These are phyloP conservation scores for Dactylonectria estremocensis DNA, from an alignment of 2,329 filamentous ascomycete species.

Conservation along the genomic window DNA sequence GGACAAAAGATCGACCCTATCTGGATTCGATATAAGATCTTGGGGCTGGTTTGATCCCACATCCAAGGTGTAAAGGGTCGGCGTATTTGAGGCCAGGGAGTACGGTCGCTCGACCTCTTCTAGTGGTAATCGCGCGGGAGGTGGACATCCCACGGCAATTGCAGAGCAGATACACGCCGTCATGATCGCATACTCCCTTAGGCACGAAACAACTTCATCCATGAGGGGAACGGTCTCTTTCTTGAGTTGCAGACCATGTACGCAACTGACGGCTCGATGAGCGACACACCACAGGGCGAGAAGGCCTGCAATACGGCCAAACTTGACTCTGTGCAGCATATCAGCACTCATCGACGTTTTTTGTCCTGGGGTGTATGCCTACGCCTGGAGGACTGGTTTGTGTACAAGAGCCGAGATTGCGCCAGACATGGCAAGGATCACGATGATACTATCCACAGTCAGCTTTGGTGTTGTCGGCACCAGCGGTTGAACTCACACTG, in stretches of 20 bases:
- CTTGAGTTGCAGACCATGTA: constrained; percentile 7
- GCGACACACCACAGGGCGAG: constrained; percentile 27
- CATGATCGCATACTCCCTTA: constrained; percentile 29
- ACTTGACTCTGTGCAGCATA: constrained; percentile 33
- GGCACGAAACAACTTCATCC: constrained; percentile 26
- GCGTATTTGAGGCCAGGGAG: neutral
- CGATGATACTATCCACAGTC: constrained; percentile 32
- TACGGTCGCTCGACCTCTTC: constrained; percentile 27
- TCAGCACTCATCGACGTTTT: constrained; percentile 33
- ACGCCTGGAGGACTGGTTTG: constrained; percentile 37
- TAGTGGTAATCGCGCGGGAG: constrained; percentile 1
- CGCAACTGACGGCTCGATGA: constrained; percentile 18
- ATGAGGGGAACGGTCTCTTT: constrained; percentile 13
- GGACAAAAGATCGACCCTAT: constrained; percentile 7
- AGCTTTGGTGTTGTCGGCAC: constrained; percentile 15
- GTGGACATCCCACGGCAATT: constrained; percentile 25
- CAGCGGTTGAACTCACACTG: constrained; percentile 34
- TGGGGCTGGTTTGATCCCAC: neutral
- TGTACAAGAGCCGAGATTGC: constrained; percentile 31
- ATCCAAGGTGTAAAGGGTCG: neutral
- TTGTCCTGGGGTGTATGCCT: constrained; percentile 29
- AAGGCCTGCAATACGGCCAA: constrained; percentile 29
- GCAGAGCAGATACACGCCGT: constrained; percentile 27
- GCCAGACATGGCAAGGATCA: constrained; percentile 34
- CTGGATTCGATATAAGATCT: neutral